Evolutionary conservation across 2,329 filamentous ascomycete genomes (phyloP), one percentile per base, ranked within the genome.

Genomic region (Paraphoma sp.): DNA sequence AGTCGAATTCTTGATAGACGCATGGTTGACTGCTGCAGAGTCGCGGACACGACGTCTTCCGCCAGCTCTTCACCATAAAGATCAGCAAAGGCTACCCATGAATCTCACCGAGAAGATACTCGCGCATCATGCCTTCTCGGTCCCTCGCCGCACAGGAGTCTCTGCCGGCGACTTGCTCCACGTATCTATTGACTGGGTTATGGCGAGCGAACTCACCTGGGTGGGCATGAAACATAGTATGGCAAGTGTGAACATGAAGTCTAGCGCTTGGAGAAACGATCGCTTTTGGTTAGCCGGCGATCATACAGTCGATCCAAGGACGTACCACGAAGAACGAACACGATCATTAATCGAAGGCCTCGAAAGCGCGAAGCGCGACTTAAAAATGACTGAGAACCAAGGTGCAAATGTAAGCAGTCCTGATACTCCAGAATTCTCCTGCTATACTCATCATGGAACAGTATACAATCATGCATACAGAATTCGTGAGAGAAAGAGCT

Each of bases 201-300:
- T 82, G 56, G 78, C 80, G 2, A 78, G 74, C 3, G 80, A 83
- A 53, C 65, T 76, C 1, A 77, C 74, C 7, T 82, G 80, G 80
- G 56, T 56, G 38, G 70, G 75, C 41, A 82, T 82, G 80, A 71
- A 76, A 31, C 65, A 65, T 40, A 78, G 75, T 4, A 80, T 81
- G 59, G 67, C 79, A 4, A 50, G 65, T 3, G 62, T 83, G 7
- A 78, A 79, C 3, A 60, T 67, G 11, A 79, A 79, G 0, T n/a
- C n/a, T n/a, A 74, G 76, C 3, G 79, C 81, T n/a, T 82, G 76
- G 55, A 79, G 82, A 8, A 84, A 83, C 50, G 81, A 83, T 57
- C 69, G 81, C 0, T 78, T 84, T 60, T 83, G 81, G 82, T 72
- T 84, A 6, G 81, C 80, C 0, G 78, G 78, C 1, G 82, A 83